Conservation (phyloP, 768 basidiomycete species). For the Phylloporus rhodoxanthus region DNA sequence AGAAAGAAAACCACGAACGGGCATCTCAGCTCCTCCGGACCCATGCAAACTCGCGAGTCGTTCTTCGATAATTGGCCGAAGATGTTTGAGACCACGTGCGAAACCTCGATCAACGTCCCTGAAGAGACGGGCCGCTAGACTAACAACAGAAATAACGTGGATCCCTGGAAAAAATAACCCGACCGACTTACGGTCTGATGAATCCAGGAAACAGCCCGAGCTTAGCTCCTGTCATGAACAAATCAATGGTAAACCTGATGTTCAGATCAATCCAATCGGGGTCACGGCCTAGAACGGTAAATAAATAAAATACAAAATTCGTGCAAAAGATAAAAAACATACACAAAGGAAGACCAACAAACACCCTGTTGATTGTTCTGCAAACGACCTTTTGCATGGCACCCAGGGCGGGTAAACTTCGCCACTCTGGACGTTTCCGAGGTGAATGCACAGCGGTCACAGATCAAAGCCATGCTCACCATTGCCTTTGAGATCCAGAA, state of each 20-base stretch:
- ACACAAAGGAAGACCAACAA: conserved; percentile 46
- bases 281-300: conserved; percentile 41
- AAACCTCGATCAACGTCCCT: neutral
- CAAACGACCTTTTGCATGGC: conserved; percentile 38
- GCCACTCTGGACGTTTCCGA: too few relatives aligned
- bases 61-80: conserved; percentile 24
- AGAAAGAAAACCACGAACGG: conserved; percentile 8
- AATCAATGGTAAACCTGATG: conserved; percentile 26
- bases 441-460: too few relatives aligned
- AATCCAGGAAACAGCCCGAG: conserved; percentile 30
- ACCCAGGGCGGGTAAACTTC: too few relatives aligned
- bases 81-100: conserved; percentile 7
- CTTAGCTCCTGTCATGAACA: conserved; percentile 13
- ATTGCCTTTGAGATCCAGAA: conserved; percentile 21
- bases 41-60: neutral
- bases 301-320: too few relatives aligned
- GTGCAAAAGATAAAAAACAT: too few relatives aligned
- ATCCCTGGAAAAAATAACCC: neutral
- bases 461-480: too few relatives aligned
- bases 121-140: neutral
- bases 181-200: conserved; percentile 27
- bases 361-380: conserved; percentile 39
- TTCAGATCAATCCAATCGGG: conserved; percentile 29
- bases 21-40: neutral
- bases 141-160: neutral